Base-by-base conservation (phyloP, 2,329 filamentous ascomycete species). In the Fusarium verticillioides region DNA sequence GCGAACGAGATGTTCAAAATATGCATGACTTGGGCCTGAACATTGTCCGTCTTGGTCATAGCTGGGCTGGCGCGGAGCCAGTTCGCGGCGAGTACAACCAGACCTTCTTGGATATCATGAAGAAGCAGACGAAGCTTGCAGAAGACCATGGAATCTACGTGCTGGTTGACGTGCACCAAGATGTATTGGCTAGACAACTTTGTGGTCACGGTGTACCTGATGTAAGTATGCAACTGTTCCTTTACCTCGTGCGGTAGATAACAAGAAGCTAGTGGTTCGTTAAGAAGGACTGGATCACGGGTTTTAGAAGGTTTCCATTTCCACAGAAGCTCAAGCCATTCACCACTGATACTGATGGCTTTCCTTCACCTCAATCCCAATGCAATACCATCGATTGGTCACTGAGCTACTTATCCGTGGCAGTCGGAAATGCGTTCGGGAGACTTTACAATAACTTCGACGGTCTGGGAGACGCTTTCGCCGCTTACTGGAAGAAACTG, bases 271-370 rank as follows among this genome's bases (percentile, higher is more conserved):
- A 26, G 26, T 60, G 58, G 58, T 60, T 60, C 1, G 36, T 54
- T 1, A 54, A 36, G 6, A 54, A 54, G 1, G 28, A 54, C 4
- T 60, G 46, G 58, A 0, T 54, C 0, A 28, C 58, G 0, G 36
- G 58, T 5, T 60, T 58, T 28, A 28, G 58, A n/a, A 30, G 28
- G 1, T 60, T 60, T 1, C 58, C 58, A 0, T 54, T 60, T 19
- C 58, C 46, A 0, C 58, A 60, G 10, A 60, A 54, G 1, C 18
- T 53, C 0, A 60, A 10, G 3, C 28, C 58, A 9, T 60, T 54
- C 1, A 42, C 58, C 16, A 60, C 46, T 1, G 46, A 60, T 6
- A 1, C 5, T 0, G 7, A 19, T 9, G 58, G 58, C 26, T 54
- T 60, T 34, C 46, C 58, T 3, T 54, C 36, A 1, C 58, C 58